phyloP scores from a whole-genome alignment of 345 rosid species.

The Hibiscus trionum region DNA sequence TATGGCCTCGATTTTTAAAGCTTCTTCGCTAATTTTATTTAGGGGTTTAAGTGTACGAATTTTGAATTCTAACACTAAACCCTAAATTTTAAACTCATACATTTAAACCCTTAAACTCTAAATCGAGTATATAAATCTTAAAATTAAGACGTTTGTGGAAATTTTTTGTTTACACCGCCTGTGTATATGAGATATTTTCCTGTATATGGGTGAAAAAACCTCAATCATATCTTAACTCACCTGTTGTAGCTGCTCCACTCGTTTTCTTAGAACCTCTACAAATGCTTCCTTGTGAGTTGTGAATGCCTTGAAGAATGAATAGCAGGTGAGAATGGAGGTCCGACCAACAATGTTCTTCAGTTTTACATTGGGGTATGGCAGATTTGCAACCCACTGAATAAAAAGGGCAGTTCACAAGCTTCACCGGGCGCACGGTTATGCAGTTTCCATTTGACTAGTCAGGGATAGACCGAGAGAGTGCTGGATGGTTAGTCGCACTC shows the following conservation, averaged over 20 bases:
- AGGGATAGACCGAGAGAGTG: too few relatives aligned
- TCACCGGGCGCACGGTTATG: slow-evolving; percentile 79
- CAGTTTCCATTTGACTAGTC: slow-evolving; percentile 38
- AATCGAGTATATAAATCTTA: too few relatives aligned
- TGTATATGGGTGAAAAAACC: neutral
- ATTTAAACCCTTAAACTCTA: too few relatives aligned
- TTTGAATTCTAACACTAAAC: too few relatives aligned
- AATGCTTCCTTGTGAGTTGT: slow-evolving; percentile 53
- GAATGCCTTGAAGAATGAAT: slow-evolving; percentile 44
- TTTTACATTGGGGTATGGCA: slow-evolving; percentile 38
- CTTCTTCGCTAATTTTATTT: too few relatives aligned
- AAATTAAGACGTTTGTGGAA: too few relatives aligned
- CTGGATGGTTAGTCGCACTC: too few relatives aligned
- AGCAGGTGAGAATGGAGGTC: slow-evolving; percentile 49
- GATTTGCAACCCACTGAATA: slow-evolving; percentile 63
- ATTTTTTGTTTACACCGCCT: too few relatives aligned
- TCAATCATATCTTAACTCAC: slow-evolving; percentile 20
- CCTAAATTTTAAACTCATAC: too few relatives aligned
- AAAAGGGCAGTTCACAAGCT: slow-evolving; percentile 76
- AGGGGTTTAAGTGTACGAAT: too few relatives aligned
- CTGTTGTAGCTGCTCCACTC: slow-evolving; percentile 51
- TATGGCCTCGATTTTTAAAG: too few relatives aligned
- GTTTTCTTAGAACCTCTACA: slow-evolving; percentile 37
- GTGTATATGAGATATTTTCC: too few relatives aligned
- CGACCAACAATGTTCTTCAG: slow-evolving; percentile 46